A percentile compares a stretch with the other conserved stretches of the same genome.
phyloP scores from a whole-genome alignment of 2,329 filamentous ascomycete genomes.

The Aureobasidium sp. region DNA sequence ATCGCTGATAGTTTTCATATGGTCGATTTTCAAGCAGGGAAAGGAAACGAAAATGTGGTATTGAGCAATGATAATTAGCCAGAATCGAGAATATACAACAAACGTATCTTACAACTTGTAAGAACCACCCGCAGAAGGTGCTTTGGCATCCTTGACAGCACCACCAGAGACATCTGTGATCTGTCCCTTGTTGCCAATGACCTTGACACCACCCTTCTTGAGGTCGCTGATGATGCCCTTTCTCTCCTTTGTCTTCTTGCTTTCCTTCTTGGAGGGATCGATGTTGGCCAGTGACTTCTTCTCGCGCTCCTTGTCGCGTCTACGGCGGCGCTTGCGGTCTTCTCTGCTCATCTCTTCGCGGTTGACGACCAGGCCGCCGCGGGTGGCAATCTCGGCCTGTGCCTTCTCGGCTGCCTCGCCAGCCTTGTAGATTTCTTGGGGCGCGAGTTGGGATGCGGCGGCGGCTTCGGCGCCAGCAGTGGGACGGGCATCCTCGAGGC shows the following conservation, averaged over 20 bases:
- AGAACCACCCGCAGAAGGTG: constrained; percentile 13
- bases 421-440: constrained; percentile 89
- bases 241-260: constrained; percentile 52
- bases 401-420: constrained; percentile 51
- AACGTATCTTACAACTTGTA: constrained; percentile 17
- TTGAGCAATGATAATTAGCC: background rate
- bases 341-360: constrained; percentile 82
- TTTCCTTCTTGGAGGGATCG: constrained; percentile 39
- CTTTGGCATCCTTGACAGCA: constrained; percentile 43
- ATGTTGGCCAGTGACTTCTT: constrained; percentile 56
- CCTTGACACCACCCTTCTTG: constrained; percentile 79
- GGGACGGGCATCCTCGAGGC: constrained; percentile 92
- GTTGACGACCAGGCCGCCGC: constrained; percentile 60
- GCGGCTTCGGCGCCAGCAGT: constrained; percentile 67
- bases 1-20: too few species aligned
- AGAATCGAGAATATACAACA: background rate
- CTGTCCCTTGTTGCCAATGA: constrained; percentile 85
- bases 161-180: constrained; percentile 77
- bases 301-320: constrained; percentile 68
- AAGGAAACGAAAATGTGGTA: background rate
- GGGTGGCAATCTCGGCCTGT: constrained; percentile 60
- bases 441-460: constrained; percentile 68
- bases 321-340: constrained; percentile 66
- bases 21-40: background rate
- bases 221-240: constrained; percentile 56